Percentiles rank a stretch among this genome's conserved stretches.
Evolutionary conservation across 2,329 filamentous ascomycete species (phyloP).

Genomic region (Paradendryphiella salina): DNA sequence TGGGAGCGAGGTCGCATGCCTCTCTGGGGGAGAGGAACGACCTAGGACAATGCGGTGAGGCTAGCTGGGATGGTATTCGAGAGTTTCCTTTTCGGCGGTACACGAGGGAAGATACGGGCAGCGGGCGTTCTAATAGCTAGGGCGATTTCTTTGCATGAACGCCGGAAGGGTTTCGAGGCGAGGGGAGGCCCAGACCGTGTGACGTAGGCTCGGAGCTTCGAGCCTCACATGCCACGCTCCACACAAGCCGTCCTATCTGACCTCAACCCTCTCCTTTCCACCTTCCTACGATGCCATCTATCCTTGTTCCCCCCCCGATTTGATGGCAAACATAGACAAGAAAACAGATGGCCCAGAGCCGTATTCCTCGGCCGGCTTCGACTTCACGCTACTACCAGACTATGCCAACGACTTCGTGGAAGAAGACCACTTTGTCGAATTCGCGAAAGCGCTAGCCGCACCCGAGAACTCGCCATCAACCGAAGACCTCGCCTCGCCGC

Average conservation of each 20-base stretch:
- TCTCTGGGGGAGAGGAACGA: not conserved
- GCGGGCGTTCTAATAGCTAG: not conserved
- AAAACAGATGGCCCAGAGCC: constrained; percentile 60
- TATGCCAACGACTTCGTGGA: constrained; percentile 75
- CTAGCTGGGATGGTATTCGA: too few relatives aligned
- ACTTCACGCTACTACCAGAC: constrained; percentile 74
- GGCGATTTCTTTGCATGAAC: constrained; percentile 1
- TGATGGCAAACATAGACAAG: constrained; percentile 52
- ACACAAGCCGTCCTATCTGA: not conserved
- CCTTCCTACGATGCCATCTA: constrained; percentile 24
- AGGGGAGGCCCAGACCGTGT: constrained; percentile 3
- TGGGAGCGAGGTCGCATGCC: constrained; percentile 27
- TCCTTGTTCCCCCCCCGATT: not conserved
- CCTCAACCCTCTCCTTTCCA: not conserved
- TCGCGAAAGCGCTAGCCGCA: constrained; percentile 78
- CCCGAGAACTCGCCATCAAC: constrained; percentile 73
- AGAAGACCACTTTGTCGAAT: constrained; percentile 72
- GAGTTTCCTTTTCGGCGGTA: not conserved
- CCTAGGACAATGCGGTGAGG: not conserved
- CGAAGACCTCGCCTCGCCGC: constrained; percentile 55
- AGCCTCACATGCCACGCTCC: constrained; percentile 10
- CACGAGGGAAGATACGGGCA: not conserved
- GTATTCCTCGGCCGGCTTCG: constrained; percentile 66
- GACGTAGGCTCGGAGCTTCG: constrained; percentile 14
- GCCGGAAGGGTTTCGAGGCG: constrained; percentile 8